Evolutionary conservation across 2,329 filamentous ascomycete genomes (phyloP).

Genomic region (Golovinomyces cichoracearum): DNA sequence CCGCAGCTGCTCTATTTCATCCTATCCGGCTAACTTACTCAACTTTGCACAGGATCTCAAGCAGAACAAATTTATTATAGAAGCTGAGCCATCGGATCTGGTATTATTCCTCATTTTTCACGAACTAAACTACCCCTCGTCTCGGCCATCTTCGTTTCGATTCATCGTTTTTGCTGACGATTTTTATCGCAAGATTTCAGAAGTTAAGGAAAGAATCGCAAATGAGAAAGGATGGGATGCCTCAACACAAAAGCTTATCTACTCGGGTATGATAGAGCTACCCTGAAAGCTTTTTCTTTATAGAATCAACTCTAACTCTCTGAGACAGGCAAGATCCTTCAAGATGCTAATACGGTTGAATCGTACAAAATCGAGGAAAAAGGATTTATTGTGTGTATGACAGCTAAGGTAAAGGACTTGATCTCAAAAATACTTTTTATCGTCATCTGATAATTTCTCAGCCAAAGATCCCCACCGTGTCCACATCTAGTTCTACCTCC

Average conservation of each 20-base stretch:
- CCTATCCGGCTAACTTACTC: constrained; percentile 7
- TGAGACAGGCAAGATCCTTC: constrained; percentile 73
- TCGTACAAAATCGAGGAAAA: constrained; percentile 99
- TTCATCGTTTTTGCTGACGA: constrained; percentile 4
- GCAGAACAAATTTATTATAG: constrained; percentile 93
- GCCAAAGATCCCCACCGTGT: constrained; percentile 36
- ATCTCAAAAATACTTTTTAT: too few relatives aligned
- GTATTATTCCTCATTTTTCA: constrained; percentile 27
- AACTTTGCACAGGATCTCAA: constrained; percentile 62
- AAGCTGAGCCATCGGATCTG: constrained; percentile 75
- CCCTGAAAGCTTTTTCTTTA: neutral
- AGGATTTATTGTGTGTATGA: constrained; percentile 64
- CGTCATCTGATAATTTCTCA: constrained; percentile 18
- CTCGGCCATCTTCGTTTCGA: neutral
- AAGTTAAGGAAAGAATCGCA: constrained; percentile 78
- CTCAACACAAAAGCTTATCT: constrained; percentile 82
- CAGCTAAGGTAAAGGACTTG: neutral
- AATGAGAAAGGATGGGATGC: constrained; percentile 86
- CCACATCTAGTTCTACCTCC: constrained; percentile 29
- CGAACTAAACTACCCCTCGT: neutral
- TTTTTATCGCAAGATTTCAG: constrained; percentile 40
- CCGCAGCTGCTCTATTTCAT: constrained; percentile 7
- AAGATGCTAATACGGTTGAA: constrained; percentile 89
- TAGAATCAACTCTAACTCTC: neutral
- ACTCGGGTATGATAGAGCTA: constrained; percentile 45